phyloP scores from a whole-genome alignment of 345 rosid genomes.

The Brassica incana region DNA sequence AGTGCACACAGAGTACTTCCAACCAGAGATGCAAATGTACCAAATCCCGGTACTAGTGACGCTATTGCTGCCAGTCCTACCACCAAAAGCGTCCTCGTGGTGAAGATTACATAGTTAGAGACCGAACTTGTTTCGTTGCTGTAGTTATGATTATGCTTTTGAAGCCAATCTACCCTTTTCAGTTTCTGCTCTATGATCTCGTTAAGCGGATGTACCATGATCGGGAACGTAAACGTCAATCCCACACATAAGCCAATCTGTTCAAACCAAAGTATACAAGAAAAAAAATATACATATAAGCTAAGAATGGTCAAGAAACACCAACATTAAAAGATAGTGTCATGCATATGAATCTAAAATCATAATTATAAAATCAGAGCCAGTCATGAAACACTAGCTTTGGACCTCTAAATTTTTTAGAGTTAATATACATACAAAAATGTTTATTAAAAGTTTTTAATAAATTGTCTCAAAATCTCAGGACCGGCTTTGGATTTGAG shows the following conservation, averaged over 20 bases:
- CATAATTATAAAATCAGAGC: not conserved
- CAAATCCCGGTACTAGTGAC: constrained; percentile 74
- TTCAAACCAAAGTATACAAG: constrained; percentile 15
- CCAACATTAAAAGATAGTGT: not conserved
- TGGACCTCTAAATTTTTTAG: not conserved
- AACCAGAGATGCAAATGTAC: constrained; percentile 64
- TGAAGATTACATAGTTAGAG: constrained; percentile 42
- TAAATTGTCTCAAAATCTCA: no score
- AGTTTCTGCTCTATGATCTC: constrained; percentile 85
- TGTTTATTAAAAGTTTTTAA: no score
- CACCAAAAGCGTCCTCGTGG: constrained; percentile 56
- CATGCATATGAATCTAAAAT: not conserved
- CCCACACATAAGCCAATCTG: constrained; percentile 92
- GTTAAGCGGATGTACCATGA: constrained; percentile 79
- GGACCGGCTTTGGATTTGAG: no score
- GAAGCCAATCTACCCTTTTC: constrained; percentile 46
- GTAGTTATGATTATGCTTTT: constrained; percentile 31
- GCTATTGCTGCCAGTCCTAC: constrained; percentile 63
- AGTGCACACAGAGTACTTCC: constrained; percentile 83
- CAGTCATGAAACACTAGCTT: not conserved
- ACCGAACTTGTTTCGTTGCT: constrained; percentile 38
- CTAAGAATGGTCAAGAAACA: not conserved
- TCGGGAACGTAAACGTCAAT: constrained; percentile 77
- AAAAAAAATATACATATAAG: not conserved
- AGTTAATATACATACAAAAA: not conserved